These are phyloP conservation scores for Quercus glauca DNA, from an alignment of 306 rosid species.

Conservation along the genomic window DNA sequence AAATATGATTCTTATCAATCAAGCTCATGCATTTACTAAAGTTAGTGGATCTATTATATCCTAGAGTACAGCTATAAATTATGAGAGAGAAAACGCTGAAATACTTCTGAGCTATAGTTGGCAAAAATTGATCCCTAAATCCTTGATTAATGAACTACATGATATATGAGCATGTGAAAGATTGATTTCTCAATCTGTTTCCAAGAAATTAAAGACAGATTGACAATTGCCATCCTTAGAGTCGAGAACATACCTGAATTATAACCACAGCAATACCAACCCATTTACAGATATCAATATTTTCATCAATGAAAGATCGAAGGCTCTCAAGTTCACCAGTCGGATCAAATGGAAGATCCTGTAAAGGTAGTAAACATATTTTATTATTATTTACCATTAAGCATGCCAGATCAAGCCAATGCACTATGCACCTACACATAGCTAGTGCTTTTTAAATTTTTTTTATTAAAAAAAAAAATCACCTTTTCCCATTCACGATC, in stretches of 20 bases:
- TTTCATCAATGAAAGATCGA: constrained; percentile 60
- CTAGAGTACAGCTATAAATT: too few species aligned
- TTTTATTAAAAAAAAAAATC: not conserved
- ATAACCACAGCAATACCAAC: constrained; percentile 59
- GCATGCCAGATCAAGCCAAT: not conserved
- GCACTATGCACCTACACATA: constrained; percentile 14
- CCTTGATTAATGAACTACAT: not conserved
- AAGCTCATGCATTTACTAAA: too few species aligned
- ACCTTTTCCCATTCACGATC: constrained; percentile 87
- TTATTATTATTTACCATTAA: constrained; percentile 12
- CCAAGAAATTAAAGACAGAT: constrained; percentile 10
- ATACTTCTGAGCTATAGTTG: not conserved
- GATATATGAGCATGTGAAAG: not conserved
- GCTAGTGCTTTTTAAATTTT: not conserved
- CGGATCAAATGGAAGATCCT: constrained; percentile 89
- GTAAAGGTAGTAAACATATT: constrained; percentile 24
- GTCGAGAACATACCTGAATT: constrained; percentile 58
- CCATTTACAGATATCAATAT: constrained; percentile 75
- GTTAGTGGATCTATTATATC: too few species aligned
- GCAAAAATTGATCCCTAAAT: not conserved
- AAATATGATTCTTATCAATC: too few species aligned
- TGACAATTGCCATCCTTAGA: constrained; percentile 4
- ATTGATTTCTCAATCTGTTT: constrained; percentile 7
- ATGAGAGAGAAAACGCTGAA: too few species aligned
- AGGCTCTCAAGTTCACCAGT: constrained; percentile 75